Evolutionary conservation across 2,329 filamentous ascomycete species (phyloP).

Genomic region (Davidsoniella virescens): DNA sequence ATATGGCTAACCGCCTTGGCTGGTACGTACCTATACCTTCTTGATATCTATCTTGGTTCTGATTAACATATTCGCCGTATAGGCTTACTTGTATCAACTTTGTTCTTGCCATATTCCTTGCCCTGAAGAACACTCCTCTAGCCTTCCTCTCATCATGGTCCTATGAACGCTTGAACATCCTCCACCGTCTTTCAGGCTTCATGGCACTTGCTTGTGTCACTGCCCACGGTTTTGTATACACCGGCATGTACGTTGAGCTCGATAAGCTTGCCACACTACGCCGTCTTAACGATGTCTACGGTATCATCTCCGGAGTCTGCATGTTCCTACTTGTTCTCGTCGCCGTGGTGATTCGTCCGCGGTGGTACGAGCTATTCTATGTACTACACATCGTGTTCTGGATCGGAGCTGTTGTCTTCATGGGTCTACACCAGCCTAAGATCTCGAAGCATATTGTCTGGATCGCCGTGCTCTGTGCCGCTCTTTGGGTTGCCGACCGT

Average conservation of each 20-base stretch:
- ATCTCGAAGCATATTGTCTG: constrained; percentile 26
- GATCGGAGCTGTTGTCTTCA: constrained; percentile 29
- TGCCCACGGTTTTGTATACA: constrained; percentile 30
- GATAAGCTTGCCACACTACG: constrained; percentile 21
- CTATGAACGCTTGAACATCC: constrained; percentile 41
- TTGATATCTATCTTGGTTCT: not conserved
- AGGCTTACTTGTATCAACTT: constrained; percentile 31
- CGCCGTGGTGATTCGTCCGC: constrained; percentile 27
- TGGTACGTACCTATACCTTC: constrained; percentile 20
- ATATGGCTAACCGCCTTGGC: constrained; percentile 23
- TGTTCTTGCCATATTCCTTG: constrained; percentile 34
- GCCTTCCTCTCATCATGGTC: constrained; percentile 36
- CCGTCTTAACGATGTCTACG: constrained; percentile 26
- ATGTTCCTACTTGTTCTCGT: constrained; percentile 27
- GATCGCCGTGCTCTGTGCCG: constrained; percentile 26
- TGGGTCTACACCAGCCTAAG: constrained; percentile 36
- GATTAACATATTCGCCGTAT: not conserved
- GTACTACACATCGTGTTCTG: constrained; percentile 34
- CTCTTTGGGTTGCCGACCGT: constrained; percentile 36
- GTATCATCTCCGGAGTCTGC: constrained; percentile 30
- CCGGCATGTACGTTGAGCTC: constrained; percentile 23
- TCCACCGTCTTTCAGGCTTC: constrained; percentile 38
- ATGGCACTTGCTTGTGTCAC: constrained; percentile 29
- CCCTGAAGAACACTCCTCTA: constrained; percentile 42
- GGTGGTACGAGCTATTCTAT: constrained; percentile 41